Evolutionary conservation across 352 stramenopile genomes (phyloP).

Genomic region (Globisporangium radiosum): DNA sequence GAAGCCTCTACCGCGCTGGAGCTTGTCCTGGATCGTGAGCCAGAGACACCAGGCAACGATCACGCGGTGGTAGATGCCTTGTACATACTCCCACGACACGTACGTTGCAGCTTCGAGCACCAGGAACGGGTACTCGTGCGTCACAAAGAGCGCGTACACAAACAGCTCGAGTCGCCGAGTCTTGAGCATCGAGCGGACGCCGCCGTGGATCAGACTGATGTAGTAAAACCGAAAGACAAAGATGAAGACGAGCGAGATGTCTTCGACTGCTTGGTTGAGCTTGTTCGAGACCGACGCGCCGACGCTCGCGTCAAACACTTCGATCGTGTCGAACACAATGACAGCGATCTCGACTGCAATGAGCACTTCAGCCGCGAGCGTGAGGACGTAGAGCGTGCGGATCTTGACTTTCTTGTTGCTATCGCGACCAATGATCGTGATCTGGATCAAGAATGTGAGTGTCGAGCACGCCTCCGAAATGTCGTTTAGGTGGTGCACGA

Average conservation of each 20-base stretch:
- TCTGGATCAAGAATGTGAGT: constrained; percentile 30
- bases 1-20: neutral
- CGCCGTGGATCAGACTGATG: constrained; percentile 13
- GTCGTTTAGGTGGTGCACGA: constrained; percentile 20
- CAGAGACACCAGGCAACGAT: constrained; percentile 9
- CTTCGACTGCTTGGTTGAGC: constrained; percentile 21
- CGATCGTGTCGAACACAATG: neutral
- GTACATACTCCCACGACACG: constrained; percentile 28
- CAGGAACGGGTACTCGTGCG: constrained; percentile 39
- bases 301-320: neutral
- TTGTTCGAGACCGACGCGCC: neutral
- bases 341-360: constrained; percentile 8
- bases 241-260: constrained; percentile 25
- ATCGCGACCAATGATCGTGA: constrained; percentile 24
- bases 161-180: constrained; percentile 18
- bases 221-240: constrained; percentile 36
- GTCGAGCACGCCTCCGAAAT: constrained; percentile 28
- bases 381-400: constrained; percentile 17
- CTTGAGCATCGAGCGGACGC: neutral
- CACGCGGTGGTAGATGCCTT: constrained; percentile 34
- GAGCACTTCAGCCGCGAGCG: constrained; percentile 15
- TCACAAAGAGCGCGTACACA: constrained; percentile 23
- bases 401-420: constrained; percentile 25
- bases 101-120: constrained; percentile 11
- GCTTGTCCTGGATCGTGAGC: neutral